Evolutionary conservation across 2,329 filamentous ascomycete genomes (phyloP), one percentile per base, ranked within the genome.

Genomic region (Pezicula carpinea): DNA sequence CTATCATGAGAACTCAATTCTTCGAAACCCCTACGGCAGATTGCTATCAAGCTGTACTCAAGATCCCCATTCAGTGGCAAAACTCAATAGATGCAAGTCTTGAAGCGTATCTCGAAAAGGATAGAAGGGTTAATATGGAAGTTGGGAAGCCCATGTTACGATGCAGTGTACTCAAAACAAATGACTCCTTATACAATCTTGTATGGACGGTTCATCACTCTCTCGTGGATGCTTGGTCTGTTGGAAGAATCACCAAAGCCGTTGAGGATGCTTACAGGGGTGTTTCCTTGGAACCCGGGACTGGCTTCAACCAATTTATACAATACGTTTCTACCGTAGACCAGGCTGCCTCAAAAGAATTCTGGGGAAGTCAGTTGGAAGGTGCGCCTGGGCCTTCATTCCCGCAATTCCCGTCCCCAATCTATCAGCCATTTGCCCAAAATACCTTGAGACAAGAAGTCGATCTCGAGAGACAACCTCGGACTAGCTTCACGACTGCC

Each of bases 171-270:
- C 11, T 39, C 8, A n/a, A 22, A 14, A 7, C 7, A n/a, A 2
- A 19, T 21, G 38, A 17, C 11, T 8, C 4, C 5, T 11, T 8
- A 39, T 8, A n/a, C 15, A 23, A 29, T 32, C 38, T 43, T n/a
- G 23, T 43, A 19, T 41, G 29, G 38, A 48, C 26, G 5, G 34
- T 83, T 6, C 79, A 82, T 53, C 80, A 84, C 61, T 72, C 76
- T 2, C 53, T 82, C 1, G 83, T 82, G 56, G 80, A 84, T 61
- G 80, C 80, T n/a, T 83, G 80, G 80, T 80, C 79, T 3, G 74
- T 80, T 61, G 15, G 26, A 36, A 38, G 13, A n/a, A 43, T 44
- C 35, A 21, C 35, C 32, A 38, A 43, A 6, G 8, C 6, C n/a
- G 40, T 43, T 8, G 17, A 43, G 19, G 17, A 43, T n/a, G 21